These are phyloP conservation scores for Juglanconis juglandina DNA, from an alignment of 2,329 filamentous ascomycete species.

Conservation along the genomic window DNA sequence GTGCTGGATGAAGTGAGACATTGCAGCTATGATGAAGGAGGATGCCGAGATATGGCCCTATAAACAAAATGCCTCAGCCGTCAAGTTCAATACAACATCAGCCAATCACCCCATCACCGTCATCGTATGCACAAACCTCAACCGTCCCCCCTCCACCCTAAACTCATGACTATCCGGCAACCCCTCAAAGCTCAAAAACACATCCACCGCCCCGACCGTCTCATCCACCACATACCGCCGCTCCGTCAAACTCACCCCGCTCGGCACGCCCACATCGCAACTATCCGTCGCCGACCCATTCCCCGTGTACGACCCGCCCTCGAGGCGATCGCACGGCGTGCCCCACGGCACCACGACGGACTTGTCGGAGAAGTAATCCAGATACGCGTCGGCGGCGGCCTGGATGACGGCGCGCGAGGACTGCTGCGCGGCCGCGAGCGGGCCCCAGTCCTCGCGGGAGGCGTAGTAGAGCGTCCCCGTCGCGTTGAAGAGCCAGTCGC, in stretches of 20 bases:
- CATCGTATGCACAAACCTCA: conserved; percentile 24
- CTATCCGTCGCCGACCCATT: conserved; percentile 26
- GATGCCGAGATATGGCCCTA: no score
- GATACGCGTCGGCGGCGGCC: conserved; percentile 35
- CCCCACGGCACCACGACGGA: conserved; percentile 36
- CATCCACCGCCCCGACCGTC: conserved; percentile 20
- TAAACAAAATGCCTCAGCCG: no score
- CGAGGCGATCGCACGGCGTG: conserved; percentile 33
- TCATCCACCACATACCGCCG: conserved; percentile 26
- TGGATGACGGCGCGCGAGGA: conserved; percentile 32
- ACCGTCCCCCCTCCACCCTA: conserved; percentile 20
- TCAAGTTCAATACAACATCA: no score
- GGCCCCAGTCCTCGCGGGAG: conserved; percentile 31
- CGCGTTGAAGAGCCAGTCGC: conserved; percentile 39
- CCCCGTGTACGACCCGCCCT: conserved; percentile 34
- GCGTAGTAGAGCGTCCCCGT: conserved; percentile 33
- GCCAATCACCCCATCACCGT: conserved; percentile 21
- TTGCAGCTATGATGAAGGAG: no score
- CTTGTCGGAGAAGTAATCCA: conserved; percentile 35
- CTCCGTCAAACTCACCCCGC: conserved; percentile 23
- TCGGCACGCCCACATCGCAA: conserved; percentile 35
- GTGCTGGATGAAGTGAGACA: no score
- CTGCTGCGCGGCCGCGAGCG: conserved; percentile 29
- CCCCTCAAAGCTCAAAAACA: conserved; percentile 23
- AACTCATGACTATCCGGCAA: conserved; percentile 23